Conservation (phyloP, 2,329 filamentous ascomycete species). For the Ophiocordyceps sinensis region DNA sequence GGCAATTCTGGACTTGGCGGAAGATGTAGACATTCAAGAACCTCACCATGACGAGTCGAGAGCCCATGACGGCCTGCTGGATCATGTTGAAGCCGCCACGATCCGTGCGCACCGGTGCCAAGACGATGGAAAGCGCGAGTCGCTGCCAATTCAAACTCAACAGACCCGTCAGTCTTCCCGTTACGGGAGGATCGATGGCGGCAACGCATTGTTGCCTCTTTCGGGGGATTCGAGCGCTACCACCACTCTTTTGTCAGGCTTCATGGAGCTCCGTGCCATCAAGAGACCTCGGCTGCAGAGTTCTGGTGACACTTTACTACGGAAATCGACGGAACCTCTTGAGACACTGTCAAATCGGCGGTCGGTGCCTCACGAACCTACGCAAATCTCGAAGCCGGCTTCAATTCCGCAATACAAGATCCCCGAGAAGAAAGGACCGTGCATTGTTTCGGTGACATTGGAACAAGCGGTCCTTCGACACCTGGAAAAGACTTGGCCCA, state of each 20-base stretch:
- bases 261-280: slow-evolving; percentile 16
- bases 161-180: too few relatives aligned
- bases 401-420: background rate
- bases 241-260: slow-evolving; percentile 14
- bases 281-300: slow-evolving; percentile 8
- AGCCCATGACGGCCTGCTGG: background rate
- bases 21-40: slow-evolving; percentile 11
- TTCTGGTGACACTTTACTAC: background rate
- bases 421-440: background rate
- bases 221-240: slow-evolving; percentile 7
- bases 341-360: too few relatives aligned
- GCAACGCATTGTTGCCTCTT: background rate
- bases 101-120: background rate
- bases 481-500: background rate
- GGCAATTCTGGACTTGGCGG: slow-evolving; percentile 4
- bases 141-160: too few relatives aligned
- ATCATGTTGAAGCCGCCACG: background rate
- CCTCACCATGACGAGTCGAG: too few relatives aligned
- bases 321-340: background rate
- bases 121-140: too few relatives aligned
- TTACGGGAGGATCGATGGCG: background rate
- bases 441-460: background rate
- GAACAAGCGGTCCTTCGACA: background rate
- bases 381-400: background rate
- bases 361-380: background rate